Evolutionary conservation across 805 yeast genomes (phyloP).

Genomic region (Barnettozyma botsteinii): DNA sequence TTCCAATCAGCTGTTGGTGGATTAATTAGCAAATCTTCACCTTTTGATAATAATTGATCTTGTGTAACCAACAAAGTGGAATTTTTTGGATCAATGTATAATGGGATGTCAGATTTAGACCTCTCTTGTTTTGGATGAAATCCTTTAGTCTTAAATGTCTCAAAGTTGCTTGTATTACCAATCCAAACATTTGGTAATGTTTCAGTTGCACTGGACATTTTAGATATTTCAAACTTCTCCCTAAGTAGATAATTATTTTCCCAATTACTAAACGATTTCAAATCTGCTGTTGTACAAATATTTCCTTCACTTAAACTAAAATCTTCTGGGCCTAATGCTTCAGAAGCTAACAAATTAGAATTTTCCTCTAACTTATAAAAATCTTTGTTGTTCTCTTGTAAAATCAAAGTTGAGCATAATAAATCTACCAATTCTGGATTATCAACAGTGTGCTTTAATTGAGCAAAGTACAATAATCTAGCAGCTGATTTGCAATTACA

Average conservation of each 20-base stretch:
- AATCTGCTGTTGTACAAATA: constrained; percentile 32
- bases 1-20: constrained; percentile 52
- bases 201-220: constrained; percentile 75
- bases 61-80: constrained; percentile 41
- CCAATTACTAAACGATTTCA: constrained; percentile 50
- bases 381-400: constrained; percentile 13
- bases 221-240: constrained; percentile 78
- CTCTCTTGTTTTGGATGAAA: constrained; percentile 8
- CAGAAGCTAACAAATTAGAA: constrained; percentile 19
- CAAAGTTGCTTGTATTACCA: constrained; percentile 77
- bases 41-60: constrained; percentile 23
- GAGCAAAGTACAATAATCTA: constrained; percentile 40
- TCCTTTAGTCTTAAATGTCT: constrained; percentile 28
- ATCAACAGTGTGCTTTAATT: constrained; percentile 27
- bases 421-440: constrained; percentile 24
- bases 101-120: constrained; percentile 23
- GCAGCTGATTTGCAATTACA: constrained; percentile 36
- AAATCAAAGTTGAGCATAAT: constrained; percentile 19
- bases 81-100: constrained; percentile 45
- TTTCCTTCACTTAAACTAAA: constrained; percentile 16
- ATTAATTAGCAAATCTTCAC: constrained; percentile 32
- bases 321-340: constrained; percentile 19
- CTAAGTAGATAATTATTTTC: constrained; percentile 61
- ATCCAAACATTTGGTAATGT: constrained; percentile 59
- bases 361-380: constrained; percentile 12